These are phyloP conservation scores for Erythrophleum fordii DNA, from an alignment of 306 rosid species.

Conservation along the genomic window DNA sequence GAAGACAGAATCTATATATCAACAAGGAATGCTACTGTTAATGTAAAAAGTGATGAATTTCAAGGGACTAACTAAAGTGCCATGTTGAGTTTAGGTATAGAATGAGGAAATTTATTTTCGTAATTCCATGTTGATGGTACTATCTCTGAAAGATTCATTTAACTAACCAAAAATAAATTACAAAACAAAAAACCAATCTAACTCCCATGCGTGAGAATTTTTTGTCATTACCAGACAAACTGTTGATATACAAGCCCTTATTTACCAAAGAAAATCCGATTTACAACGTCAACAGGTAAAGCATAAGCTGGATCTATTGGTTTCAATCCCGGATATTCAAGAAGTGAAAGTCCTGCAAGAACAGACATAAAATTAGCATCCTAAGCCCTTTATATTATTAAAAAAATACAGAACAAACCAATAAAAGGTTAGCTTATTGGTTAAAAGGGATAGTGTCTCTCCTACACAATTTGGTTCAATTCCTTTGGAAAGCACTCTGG, in stretches of 20 bases:
- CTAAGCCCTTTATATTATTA: no score
- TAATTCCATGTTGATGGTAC: background rate
- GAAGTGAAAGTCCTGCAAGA: conserved; percentile 87
- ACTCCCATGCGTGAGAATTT: background rate
- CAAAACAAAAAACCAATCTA: background rate
- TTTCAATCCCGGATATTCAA: conserved; percentile 87
- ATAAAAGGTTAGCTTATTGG: background rate
- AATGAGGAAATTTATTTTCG: background rate
- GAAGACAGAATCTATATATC: background rate
- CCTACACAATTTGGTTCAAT: background rate
- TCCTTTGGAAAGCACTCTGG: background rate
- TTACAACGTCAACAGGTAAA: conserved; percentile 80
- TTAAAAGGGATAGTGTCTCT: background rate
- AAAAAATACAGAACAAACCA: no score
- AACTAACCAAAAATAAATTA: background rate
- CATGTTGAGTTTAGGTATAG: background rate
- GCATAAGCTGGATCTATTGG: conserved; percentile 88
- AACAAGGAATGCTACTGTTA: background rate
- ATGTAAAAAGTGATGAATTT: background rate
- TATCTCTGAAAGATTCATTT: background rate
- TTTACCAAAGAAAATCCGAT: conserved; percentile 51
- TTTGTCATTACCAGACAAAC: background rate
- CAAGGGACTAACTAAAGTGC: background rate
- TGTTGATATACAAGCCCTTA: background rate
- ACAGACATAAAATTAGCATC: conserved; percentile 36